Conservation (phyloP, 2,329 filamentous ascomycete genomes). For the Diplodia sapinea region DNA sequence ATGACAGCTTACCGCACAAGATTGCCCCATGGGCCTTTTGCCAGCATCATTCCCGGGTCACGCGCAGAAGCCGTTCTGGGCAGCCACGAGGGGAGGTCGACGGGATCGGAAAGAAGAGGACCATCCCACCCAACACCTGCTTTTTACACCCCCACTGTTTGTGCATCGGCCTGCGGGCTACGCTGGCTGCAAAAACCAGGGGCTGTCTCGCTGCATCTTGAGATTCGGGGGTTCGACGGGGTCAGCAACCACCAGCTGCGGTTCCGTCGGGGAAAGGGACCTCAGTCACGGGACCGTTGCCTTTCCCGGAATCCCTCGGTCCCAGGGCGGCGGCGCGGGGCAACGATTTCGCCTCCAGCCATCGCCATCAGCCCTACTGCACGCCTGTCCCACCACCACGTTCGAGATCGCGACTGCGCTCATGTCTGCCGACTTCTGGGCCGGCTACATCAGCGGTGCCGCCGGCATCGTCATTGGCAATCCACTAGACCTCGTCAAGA, state of each 20-base stretch:
- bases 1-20: neutral
- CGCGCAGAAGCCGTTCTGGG: too few relatives aligned
- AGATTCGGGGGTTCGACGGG: too few relatives aligned
- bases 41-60: too few relatives aligned
- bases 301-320: slow-evolving; percentile 1
- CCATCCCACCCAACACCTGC: too few relatives aligned
- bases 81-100: too few relatives aligned
- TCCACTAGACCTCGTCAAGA: slow-evolving; percentile 80
- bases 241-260: neutral
- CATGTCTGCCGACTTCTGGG: slow-evolving; percentile 93
- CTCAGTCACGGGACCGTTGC: slow-evolving; percentile 8
- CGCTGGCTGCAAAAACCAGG: neutral
- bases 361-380: neutral
- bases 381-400: neutral
- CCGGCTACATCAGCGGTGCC: slow-evolving; percentile 86
- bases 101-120: too few relatives aligned
- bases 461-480: slow-evolving; percentile 88
- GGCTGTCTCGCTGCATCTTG: too few relatives aligned
- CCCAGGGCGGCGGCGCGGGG: neutral
- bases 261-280: neutral
- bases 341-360: neutral
- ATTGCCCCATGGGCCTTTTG: too few relatives aligned
- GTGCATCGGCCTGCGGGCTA: too few relatives aligned
- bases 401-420: neutral
- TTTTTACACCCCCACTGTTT: too few relatives aligned